Base-by-base conservation (phyloP, 2,329 filamentous ascomycete species). In the Trichoderma sp. region DNA sequence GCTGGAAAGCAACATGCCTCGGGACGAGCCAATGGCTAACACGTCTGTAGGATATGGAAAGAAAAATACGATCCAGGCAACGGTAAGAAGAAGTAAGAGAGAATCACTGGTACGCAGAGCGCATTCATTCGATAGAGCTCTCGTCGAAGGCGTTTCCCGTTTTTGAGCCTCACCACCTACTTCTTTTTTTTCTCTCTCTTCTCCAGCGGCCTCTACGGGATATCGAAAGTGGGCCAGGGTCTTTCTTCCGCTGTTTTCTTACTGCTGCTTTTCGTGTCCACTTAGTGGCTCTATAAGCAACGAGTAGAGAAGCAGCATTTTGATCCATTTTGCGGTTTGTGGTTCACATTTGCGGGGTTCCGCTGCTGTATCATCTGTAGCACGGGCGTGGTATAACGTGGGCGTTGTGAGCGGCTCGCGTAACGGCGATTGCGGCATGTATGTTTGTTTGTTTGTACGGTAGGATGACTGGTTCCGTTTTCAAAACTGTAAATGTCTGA, bases 21-120 rank as follows among this genome's bases (percentile, higher is more conserved):
- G 14, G 29, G 55, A 52, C 21, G 40, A 16, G 31, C 21, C 55
- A 52, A 59, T 37, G 31, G 66, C 63, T 70, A 47, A 68, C 64
- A 35, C 7, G 2, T 40, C 47, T 16, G 55, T 53, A 97, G 93
- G 94, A 97, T 98, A 77, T 97, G 95, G 93, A 98, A 98, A 80
- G 94, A 97, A 72, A 98, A 98, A 82, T 97, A 98, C 82, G 87
- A 87, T 75, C 84, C 86, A 68, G 74, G 75, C 31, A 75, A 75
- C 63, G 81, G 78, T 82, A 85, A 77, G 82, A 84, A 77, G 74
- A 75, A 76, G 43, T 69, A 66, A 29, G 29, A 11, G 53, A 16
- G 27, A 19, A 11, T 47, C 21, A 57, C 49, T 57, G 52, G 33
- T 49, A 56, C 49, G 59, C 58, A 60, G 56, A 68, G 57, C 52